Evolutionary conservation across 495 filamentous ascomycete species (phyloP), one percentile per base, ranked within the genome.

Genomic region (Neurospora africana): DNA sequence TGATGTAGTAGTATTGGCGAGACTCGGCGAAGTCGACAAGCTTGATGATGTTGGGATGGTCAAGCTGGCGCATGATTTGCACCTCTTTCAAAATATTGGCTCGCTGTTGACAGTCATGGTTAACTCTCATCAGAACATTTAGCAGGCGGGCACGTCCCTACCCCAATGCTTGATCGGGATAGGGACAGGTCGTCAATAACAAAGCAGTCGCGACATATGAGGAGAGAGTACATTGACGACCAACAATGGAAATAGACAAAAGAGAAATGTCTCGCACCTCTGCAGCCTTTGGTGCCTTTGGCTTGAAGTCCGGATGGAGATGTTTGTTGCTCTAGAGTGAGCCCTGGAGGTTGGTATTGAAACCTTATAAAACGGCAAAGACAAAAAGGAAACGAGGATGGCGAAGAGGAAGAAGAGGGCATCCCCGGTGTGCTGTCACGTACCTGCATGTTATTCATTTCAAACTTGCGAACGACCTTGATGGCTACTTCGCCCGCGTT

Each of bases 391-490:
- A 73, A 76, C 61, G 70, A 35, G 43, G 71, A 58, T 44, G 15
- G 41, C 73, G 76, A 77, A 73, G 69, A 76, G 70, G 73, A 79
- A 76, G 72, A 76, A 81, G 81, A 82, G 71, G 67, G 75, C 73
- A 65, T 70, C 44, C 74, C 58, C 72, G 71, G 75, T 65, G 71
- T 72, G 53, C 53, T 80, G 61, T 38, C 73, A 89, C 92, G 86
- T 88, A 99, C 95, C 93, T 99, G 95, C 84, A 88, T 93, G 69
- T 90, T 92, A 80, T 97, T 98, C 92, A 99, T 97, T 83, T 99
- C 96, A 78, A 92, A 99, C 82, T 99, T 99, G 71, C 95, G 90
- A 70, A 99, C 95, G 30, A 99, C 95, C 79, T 99, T 99, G 87
- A 99, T 98, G 61, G 95, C 95, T 19, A 95, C 93, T 77, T 99